Conservation (phyloP, 1,284 basidiomycete genomes). For the Trichosporon ovoides region DNA sequence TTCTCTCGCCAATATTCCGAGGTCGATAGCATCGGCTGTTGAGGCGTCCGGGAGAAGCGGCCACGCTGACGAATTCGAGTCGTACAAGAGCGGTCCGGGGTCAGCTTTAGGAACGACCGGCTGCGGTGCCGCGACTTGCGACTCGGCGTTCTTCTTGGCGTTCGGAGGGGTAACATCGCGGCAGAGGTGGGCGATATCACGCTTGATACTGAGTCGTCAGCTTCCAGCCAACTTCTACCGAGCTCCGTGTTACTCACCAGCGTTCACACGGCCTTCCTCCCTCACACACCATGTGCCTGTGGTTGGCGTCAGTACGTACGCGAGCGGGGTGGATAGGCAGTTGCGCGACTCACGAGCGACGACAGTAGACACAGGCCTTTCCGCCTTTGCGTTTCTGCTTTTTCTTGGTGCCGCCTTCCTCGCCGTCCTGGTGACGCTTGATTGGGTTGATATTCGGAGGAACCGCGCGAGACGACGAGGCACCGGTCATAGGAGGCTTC, state of each 20-base stretch:
- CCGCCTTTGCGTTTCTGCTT: slow-evolving; percentile 52
- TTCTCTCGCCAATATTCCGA: slow-evolving; percentile 6
- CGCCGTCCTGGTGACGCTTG: slow-evolving; percentile 7
- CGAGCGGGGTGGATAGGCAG: neutral
- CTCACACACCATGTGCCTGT: slow-evolving; percentile 71
- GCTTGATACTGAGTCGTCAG: slow-evolving; percentile 63
- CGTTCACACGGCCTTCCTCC: slow-evolving; percentile 77
- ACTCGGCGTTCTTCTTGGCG: slow-evolving; percentile 22
- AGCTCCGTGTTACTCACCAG: slow-evolving; percentile 58
- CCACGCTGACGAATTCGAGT: slow-evolving; percentile 26
- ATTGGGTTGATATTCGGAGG: neutral
- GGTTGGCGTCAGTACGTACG: neutral
- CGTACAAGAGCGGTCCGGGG: slow-evolving; percentile 7
- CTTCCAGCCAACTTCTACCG: neutral
- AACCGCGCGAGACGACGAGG: neutral
- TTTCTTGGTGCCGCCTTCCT: slow-evolving; percentile 48
- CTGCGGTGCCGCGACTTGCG: slow-evolving; percentile 1
- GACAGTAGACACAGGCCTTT: slow-evolving; percentile 88
- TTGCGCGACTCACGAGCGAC: slow-evolving; percentile 57
- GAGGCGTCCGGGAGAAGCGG: slow-evolving; percentile 36
- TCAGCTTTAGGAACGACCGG: neutral
- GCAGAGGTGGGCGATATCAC: slow-evolving; percentile 84
- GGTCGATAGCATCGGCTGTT: slow-evolving; percentile 8
- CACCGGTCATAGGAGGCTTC: slow-evolving; percentile 1
- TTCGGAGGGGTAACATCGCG: slow-evolving; percentile 70